Base-by-base conservation (phyloP, 83 land plant genomes). In the Picea engelmannii region DNA sequence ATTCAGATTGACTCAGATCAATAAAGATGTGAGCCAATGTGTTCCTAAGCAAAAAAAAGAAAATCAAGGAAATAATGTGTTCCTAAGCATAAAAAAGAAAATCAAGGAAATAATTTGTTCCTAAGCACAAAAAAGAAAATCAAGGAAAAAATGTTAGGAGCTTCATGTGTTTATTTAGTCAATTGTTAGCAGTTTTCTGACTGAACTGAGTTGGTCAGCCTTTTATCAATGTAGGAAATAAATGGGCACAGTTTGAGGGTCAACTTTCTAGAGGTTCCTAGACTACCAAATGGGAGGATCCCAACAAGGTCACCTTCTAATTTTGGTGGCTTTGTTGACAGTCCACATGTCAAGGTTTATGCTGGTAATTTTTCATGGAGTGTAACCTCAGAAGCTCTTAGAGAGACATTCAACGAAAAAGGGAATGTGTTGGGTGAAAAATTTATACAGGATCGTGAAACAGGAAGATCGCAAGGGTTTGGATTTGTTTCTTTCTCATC, bases 281-380 rank as follows among this genome's bases (percentile, higher is more conserved):
- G 40, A 38, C 5, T 4, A 38, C 40, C 40, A 38, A 38, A 38
- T 38, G 40, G 40, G 40, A 38, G 40, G 40, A 38, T 0, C 40
- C 40, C 40, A 38, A 38, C 40, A 38, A 38, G 40, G 40, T 38
- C 40, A 38, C 40, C 40, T 38, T 38, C 66, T 83, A 80, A 82
- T 80, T 20, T 49, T 80, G 79, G 69, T 15, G 80, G 88, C 20
- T 86, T 64, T 78, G 81, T 85, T 12, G 95, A 94, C 73, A 91
- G 84, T 64, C 88, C 93, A 18, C 75, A 92, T n/a, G n/a, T n/a
- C 84, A 94, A 92, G 86, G 63, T 95, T 10, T 98, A 93, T 78
- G 97, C 91, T 21, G 99, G 98, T 17, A 98, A 98, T 81, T 91
- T 98, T n/a, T 52, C 90, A 5, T 98, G 95, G 96, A 66, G 79